These are phyloP conservation scores for Scleromitrula shiraiana DNA, from an alignment of 2,329 filamentous ascomycete genomes.

Conservation along the genomic window DNA sequence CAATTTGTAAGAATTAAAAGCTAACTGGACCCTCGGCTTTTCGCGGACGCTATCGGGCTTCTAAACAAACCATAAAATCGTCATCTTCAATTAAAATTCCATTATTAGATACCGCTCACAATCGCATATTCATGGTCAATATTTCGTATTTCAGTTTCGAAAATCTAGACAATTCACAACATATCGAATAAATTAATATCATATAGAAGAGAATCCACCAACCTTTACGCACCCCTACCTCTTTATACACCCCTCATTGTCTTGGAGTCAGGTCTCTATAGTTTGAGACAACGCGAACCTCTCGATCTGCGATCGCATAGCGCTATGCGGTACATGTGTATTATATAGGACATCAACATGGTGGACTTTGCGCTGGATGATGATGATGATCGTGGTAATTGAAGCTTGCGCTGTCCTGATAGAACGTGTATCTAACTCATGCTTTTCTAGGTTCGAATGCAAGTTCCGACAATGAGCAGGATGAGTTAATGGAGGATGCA, in stretches of 20 bases:
- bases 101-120: too few relatives aligned
- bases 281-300: not conserved
- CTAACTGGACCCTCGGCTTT: too few relatives aligned
- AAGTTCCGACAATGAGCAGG: slow-evolving; percentile 44
- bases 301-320: not conserved
- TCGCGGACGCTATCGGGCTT: too few relatives aligned
- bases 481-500: slow-evolving; percentile 49
- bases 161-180: too few relatives aligned
- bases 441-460: slow-evolving; percentile 31
- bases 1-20: too few relatives aligned
- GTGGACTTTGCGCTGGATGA: slow-evolving; percentile 27
- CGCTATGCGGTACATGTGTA: not conserved
- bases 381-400: slow-evolving; percentile 28
- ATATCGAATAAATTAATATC: too few relatives aligned
- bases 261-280: not conserved
- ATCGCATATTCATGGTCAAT: too few relatives aligned
- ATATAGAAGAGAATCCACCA: too few relatives aligned
- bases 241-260: not conserved
- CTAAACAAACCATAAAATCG: too few relatives aligned
- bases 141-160: too few relatives aligned
- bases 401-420: not conserved
- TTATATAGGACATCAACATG: slow-evolving; percentile 19
- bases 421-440: not conserved
- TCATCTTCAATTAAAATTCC: too few relatives aligned
- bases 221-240: too few relatives aligned